Evolutionary conservation across 768 basidiomycete species (phyloP), one percentile per base, ranked within the genome.

Genomic region (Naematelia aurantialba): DNA sequence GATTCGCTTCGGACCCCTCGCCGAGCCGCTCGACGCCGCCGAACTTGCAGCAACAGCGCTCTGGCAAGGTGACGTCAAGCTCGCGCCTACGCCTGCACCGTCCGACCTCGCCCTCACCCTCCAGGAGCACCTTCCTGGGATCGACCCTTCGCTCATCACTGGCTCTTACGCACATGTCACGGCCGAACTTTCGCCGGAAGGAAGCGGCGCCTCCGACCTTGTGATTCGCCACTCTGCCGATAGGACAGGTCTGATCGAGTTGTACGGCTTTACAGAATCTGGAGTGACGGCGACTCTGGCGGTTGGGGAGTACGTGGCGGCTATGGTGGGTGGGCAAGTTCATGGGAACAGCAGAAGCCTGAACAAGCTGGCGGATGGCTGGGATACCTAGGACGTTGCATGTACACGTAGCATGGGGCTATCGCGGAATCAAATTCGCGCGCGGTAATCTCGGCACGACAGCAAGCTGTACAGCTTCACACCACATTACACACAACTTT

Each of bases 261-360:
- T 96, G 60, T 74, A 91, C 72, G 91, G 92, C 0, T 91, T 98
- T 61, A 91, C 96, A 73, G 89, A 87, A 62, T 94, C 94, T 0
- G 94, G 94, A 0, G 78, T 98, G 72, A 98, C 94, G 3, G 83
- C 88, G 10, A 84, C 84, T 67, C 82, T 98, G 65, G 91, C 89
- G 2, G 87, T 94, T 31, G 94, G 88, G 1, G 89, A 94, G 78
- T 78, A 82, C 70, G 86, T 96, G 0, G 87, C 86, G 5, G 83
- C 86, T 52, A 59, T 65, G 60, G 58, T 72, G 0, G 26, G 57
- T 14, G 59, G 53, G 31, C 66, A 68, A 19, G 57, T 72, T 5
- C 60, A 60, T 60, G 60, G 63, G 0, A 52, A 49, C 27, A 53
- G 53, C 39, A 24, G 51, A 17, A 45, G 44, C 39, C 21, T 62